Base-by-base conservation (phyloP, 176 grass and related monocot species). In the Oropetium thomaeum region DNA sequence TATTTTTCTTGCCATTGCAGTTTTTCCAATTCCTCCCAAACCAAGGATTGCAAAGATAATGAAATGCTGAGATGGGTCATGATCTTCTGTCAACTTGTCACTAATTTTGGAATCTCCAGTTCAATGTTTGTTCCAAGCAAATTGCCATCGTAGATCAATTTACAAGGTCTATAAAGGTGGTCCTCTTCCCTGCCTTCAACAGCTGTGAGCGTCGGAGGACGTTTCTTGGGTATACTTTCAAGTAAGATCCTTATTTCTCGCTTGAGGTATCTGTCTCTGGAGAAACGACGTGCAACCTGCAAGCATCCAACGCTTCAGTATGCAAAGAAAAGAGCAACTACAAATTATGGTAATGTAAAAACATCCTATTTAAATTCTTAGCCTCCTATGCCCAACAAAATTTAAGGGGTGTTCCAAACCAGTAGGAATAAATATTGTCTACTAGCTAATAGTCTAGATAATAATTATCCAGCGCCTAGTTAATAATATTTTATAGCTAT, bases 1-100 rank as follows among this genome's bases (percentile, higher is more conserved):
- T 38, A 52, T 44, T 32, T 58, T 63, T 68, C 54, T 8, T 53
- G 48, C 62, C 27, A 42, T 39, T 4, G 62, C 26, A 10, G 61
- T 79, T 34, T 79, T 79, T 10, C 76, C 76, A 40, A 79, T 41
- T 20, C 76, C 62, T 25, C 62, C 61, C 34, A 53, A 6, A 25
- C 76, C 76, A 31, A 4, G 26, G 2, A 60, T 25, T 48, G 37
- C 59, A 32, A 67, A 32, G 8, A 44, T 10, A 7, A 78, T 44
- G 27, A 77, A 27, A 77, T n/a, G 74, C 17, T 44, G 40, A 5
- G 37, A n/a, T 45, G 16, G 10, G 16, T 47, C 66, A 14, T 69
- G 8, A 16, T 49, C 25, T 70, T 51, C 48, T 20, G 19, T n/a
- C 48, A 51, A 51, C 16, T 51, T 51, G 17, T n/a, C 16, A 51